Percentiles rank a stretch among this genome's conserved stretches.
These are phyloP conservation scores for Trypethelium eluteriae DNA, from an alignment of 495 filamentous ascomycete genomes.

Conservation along the genomic window DNA sequence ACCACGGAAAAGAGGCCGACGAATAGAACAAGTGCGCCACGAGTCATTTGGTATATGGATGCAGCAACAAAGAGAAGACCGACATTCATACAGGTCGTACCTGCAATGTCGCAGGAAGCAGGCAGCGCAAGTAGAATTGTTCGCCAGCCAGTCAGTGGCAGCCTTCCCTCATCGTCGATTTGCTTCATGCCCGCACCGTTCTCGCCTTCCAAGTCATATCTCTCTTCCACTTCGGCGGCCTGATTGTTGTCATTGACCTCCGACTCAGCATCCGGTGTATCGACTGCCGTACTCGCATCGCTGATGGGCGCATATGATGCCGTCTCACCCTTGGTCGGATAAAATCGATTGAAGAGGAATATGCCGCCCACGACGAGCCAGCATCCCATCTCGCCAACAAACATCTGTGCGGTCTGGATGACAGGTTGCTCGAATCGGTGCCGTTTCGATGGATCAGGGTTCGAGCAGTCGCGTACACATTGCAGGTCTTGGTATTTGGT, in stretches of 20 bases:
- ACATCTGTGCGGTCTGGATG: constrained; percentile 92
- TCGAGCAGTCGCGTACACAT: constrained; percentile 85
- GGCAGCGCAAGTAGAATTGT: constrained; percentile 76
- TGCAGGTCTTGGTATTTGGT: constrained; percentile 97
- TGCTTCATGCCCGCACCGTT: constrained; percentile 20
- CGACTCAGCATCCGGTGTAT: constrained; percentile 11
- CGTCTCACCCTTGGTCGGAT: constrained; percentile 17
- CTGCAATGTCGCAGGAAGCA: constrained; percentile 86
- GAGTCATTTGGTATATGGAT: constrained; percentile 97
- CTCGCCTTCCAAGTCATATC: constrained; percentile 37
- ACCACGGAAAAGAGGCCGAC: constrained; percentile 91
- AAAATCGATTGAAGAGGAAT: constrained; percentile 54
- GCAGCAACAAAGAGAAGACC: constrained; percentile 89
- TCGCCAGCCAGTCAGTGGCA: constrained; percentile 60
- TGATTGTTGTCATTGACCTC: constrained; percentile 5
- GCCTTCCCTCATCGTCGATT: constrained; percentile 36
- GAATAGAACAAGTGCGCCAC: constrained; percentile 87
- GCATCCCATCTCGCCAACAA: constrained; percentile 84
- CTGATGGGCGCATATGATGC: constrained; percentile 60
- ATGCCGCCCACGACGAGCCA: constrained; percentile 74
- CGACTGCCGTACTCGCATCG: constrained; percentile 21
- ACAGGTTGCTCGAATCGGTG: constrained; percentile 85
- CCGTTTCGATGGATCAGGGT: constrained; percentile 58
- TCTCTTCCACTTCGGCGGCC: constrained; percentile 42
- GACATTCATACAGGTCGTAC: constrained; percentile 94